phyloP scores from a whole-genome alignment of 768 basidiomycete species.

The Neoboletus brunneissimus region DNA sequence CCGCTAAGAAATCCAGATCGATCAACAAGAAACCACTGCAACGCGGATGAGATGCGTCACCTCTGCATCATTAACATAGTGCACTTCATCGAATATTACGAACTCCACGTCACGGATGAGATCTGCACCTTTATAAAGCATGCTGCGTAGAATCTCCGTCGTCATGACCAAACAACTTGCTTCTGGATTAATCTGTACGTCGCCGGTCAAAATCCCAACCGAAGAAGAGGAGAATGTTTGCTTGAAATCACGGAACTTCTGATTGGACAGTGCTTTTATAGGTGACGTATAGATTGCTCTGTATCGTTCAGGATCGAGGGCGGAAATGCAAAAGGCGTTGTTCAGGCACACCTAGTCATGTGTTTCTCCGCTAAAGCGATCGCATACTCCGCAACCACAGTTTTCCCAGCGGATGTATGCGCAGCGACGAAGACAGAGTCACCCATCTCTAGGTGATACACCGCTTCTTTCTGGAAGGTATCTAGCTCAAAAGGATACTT shows the following conservation, averaged over 20 bases:
- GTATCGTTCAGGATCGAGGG: conserved; percentile 3
- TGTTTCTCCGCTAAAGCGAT: conserved; percentile 96
- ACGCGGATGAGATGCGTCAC: conserved; percentile 41
- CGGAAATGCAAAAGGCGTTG: conserved; percentile 14
- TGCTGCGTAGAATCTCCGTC: conserved; percentile 95
- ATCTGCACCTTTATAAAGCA: conserved; percentile 99
- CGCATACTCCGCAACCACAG: conserved; percentile 98
- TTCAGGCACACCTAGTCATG: conserved; percentile 81
- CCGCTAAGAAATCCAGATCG: conserved; percentile 50
- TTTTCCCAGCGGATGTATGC: conserved; percentile 99
- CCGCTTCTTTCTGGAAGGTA: conserved; percentile 97
- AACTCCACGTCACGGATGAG: conserved; percentile 98
- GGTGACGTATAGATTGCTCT: conserved; percentile 99
- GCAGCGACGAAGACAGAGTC: conserved; percentile 99
- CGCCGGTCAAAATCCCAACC: conserved; percentile 95
- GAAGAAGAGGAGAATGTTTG: conserved; percentile 88
- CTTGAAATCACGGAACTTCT: conserved; percentile 99
- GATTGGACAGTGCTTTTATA: conserved; percentile 97
- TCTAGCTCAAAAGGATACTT: conserved; percentile 99
- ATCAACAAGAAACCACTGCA: conserved; percentile 10
- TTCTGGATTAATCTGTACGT: conserved; percentile 99
- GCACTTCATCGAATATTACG: conserved; percentile 99
- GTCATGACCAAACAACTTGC: conserved; percentile 97
- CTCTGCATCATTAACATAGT: conserved; percentile 99
- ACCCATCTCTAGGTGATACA: conserved; percentile 95